Evolutionary conservation across 139 green algal genomes (phyloP), one percentile per base, ranked within the genome.

Genomic region (Zygnema cylindricum): DNA sequence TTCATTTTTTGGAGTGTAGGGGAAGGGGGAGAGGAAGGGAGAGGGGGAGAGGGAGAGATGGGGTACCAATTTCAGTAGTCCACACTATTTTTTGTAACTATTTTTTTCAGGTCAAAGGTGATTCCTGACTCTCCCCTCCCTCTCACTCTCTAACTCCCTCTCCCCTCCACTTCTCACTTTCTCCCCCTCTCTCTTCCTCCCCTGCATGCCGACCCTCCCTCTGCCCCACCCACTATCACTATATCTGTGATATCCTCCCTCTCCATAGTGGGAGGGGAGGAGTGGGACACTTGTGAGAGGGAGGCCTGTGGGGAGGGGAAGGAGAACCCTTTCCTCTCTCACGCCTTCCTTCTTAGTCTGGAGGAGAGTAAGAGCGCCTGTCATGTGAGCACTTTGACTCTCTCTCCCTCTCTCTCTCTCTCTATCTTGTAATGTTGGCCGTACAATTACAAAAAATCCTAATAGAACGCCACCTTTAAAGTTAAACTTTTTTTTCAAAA

Each of bases 311-410:
- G 84, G 77, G 25, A 36, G 22, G 84, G 69, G 38, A 38, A 30
- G 30, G 23, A 30, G 38, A 89, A 89, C 25, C 84, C 84, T 35
- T 85, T 89, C 69, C 25, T 89, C 36, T 89, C 84, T 36, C 84
- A 89, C 76, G 84, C 84, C 36, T 89, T 89, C 77, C 76, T 89
- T 38, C 39, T 55, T 39, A 86, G 84, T 25, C 32, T 89, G 84
- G 84, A 89, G 77, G 84, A 89, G 30, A 89, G 84, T 76, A 3
- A 39, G 16, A 86, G 63, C 81, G 81, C 81, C 25, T 11, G 33
- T 40, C 79, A 87, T 55, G 81, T 87, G 81, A 21, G 81, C n/a
- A 81, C 16, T 25, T 73, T 25, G 30, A 30, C 57, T 35, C 57
- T 25, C 30, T 25, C 57, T 25, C 57, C 25, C 57, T 73, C 57